Evolutionary conservation across 441 rosid genomes (phyloP).

Genomic region (Eutrema salsugineum): DNA sequence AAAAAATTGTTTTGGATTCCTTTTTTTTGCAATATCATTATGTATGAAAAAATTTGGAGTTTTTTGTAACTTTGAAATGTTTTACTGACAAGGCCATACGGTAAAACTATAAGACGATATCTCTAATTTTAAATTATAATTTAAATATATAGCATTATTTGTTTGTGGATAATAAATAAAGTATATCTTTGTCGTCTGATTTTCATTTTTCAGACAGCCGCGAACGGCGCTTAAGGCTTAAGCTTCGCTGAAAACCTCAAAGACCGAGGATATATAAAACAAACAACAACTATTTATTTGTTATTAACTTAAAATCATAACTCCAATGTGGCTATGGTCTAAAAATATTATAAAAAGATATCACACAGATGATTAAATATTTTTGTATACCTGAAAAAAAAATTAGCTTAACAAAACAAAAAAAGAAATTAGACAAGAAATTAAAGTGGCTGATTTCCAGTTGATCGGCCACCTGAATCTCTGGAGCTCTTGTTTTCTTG

Average conservation of each 20-base stretch:
- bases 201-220: conserved; percentile 24
- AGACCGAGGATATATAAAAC: conserved; percentile 33
- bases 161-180: conserved; percentile 12
- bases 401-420: no score
- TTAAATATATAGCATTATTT: not conserved
- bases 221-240: conserved; percentile 37
- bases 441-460: conserved; percentile 28
- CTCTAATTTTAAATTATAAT: not conserved
- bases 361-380: not conserved
- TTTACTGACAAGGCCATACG: not conserved
- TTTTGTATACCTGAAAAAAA: conserved; percentile 2
- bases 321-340: conserved; percentile 13
- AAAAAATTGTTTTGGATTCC: no score
- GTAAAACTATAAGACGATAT: not conserved
- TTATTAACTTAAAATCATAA: not conserved
- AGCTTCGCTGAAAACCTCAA: conserved; percentile 33
- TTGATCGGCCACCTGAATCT: conserved; percentile 33
- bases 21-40: not conserved
- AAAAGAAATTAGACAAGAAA: conserved; percentile 18
- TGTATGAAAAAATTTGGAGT: not conserved
- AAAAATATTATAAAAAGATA: not conserved
- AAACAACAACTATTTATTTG: not conserved
- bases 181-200: conserved; percentile 25
- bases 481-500: conserved; percentile 24
- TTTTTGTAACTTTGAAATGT: not conserved